Base-by-base conservation (phyloP, 1,284 basidiomycete species). In the Trichosporon coremiiforme region DNA sequence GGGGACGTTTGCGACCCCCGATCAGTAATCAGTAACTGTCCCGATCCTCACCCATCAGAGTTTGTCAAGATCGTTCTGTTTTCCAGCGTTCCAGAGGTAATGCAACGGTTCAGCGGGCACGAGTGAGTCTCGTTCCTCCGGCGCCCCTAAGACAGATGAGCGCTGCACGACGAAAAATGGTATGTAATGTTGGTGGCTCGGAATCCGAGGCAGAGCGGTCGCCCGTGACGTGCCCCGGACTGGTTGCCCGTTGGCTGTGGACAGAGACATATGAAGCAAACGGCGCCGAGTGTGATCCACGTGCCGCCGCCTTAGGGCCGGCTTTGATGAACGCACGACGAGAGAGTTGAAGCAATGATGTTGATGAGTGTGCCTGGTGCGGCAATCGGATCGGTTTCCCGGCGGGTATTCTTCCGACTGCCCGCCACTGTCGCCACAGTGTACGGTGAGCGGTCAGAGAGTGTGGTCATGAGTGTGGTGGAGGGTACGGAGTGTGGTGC, bases 371-470 rank as follows among this genome's bases (percentile, higher is more conserved):
- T 53, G 20, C 47, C 47, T 53, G 47, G 17, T 22, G 20, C n/a
- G 47, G 20, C 47, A 53, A 60, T 60, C 57, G 57, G 57, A 33
- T 60, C 57, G 57, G 55, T 53, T 57, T 20, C 25, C 31, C 55
- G 57, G 57, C 57, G 57, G 57, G 57, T 35, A 60, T 60, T 60
- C 31, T 33, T 60, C 57, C 57, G 57, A 60, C 57, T 60, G 57
- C 57, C 57, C 57, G 47, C 47, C 47, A 53, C 47, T 7, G 47
- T 22, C 20, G 57, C 57, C 29, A 33, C 57, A 60, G 31, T 31
- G 29, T 60, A n/a, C 17, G 29, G 29, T 33, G 12, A 31, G 31
- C 57, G 57, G 29, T 57, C 12, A 8, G 10, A 9, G 20, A 22
- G 57, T 8, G n/a, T 35, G 57, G 31, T 35, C 31, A 31, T 0